Evolutionary conservation across 2,329 filamentous ascomycete genomes (phyloP).

Genomic region (Salinomyces thailandicus): DNA sequence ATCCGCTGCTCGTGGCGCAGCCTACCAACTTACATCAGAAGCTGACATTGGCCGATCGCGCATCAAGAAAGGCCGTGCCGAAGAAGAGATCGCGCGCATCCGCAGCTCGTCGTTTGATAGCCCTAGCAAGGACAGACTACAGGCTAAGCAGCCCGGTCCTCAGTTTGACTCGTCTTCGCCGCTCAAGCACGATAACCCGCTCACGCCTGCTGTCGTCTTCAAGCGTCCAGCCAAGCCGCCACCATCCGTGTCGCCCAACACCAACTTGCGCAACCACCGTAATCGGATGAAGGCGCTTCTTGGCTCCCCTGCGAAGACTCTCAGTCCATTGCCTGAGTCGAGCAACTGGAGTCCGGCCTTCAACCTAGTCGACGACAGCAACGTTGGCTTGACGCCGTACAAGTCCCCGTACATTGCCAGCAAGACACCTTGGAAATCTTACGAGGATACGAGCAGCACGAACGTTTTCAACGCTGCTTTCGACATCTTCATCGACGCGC

Average conservation of each 20-base stretch:
- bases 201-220: slow-evolving; percentile 77
- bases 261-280: slow-evolving; percentile 79
- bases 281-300: slow-evolving; percentile 72
- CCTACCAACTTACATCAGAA: slow-evolving; percentile 61
- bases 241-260: slow-evolving; percentile 81
- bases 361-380: slow-evolving; percentile 52
- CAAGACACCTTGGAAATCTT: slow-evolving; percentile 27
- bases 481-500: slow-evolving; percentile 47
- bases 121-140: slow-evolving; percentile 55
- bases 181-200: slow-evolving; percentile 40
- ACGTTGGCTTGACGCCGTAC: slow-evolving; percentile 37
- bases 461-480: slow-evolving; percentile 33
- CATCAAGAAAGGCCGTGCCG: slow-evolving; percentile 67
- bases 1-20: slow-evolving; percentile 61
- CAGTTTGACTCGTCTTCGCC: slow-evolving; percentile 30
- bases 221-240: slow-evolving; percentile 55
- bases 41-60: slow-evolving; percentile 21
- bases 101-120: slow-evolving; percentile 89
- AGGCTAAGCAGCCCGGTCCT: slow-evolving; percentile 36
- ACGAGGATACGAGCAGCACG: slow-evolving; percentile 14
- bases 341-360: slow-evolving; percentile 59
- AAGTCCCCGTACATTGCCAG: slow-evolving; percentile 22
- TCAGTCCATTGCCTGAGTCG: slow-evolving; percentile 41
- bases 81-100: slow-evolving; percentile 89
- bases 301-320: slow-evolving; percentile 58